Evolutionary conservation across 371 early-diverging fungal species (phyloP).

Genomic region (Gilbertella persicaria): DNA sequence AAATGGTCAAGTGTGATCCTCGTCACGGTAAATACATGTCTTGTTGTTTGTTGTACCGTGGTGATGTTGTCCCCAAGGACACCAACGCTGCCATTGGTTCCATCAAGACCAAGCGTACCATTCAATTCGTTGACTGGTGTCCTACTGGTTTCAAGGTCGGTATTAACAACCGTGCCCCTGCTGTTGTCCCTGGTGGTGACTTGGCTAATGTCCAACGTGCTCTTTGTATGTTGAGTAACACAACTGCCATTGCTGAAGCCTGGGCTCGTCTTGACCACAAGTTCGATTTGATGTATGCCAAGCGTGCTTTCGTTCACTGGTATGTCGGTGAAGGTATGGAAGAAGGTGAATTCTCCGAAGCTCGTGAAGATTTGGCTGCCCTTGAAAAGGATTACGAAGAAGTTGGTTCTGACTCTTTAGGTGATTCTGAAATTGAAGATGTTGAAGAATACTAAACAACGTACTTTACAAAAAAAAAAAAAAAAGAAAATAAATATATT

Average conservation of each 20-base stretch:
- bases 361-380: slow-evolving; percentile 98
- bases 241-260: slow-evolving; percentile 94
- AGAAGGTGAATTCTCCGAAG: slow-evolving; percentile 99
- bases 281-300: slow-evolving; percentile 95
- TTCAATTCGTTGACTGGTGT: slow-evolving; percentile 97
- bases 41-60: slow-evolving; percentile 92
- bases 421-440: slow-evolving; percentile 60
- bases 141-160: slow-evolving; percentile 98
- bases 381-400: slow-evolving; percentile 99
- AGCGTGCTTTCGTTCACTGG: slow-evolving; percentile 98
- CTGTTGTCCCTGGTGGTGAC: slow-evolving; percentile 86
- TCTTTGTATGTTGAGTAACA: slow-evolving; percentile 93
- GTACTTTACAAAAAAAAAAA: background rate
- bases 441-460: slow-evolving; percentile 35
- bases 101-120: slow-evolving; percentile 89
- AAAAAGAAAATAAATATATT: background rate
- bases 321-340: slow-evolving; percentile 93
- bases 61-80: slow-evolving; percentile 87
- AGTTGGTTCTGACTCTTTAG: slow-evolving; percentile 87
- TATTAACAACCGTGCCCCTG: slow-evolving; percentile 88
- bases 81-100: slow-evolving; percentile 86
- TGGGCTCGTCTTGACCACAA: slow-evolving; percentile 94
- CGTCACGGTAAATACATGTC: slow-evolving; percentile 96
- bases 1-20: slow-evolving; percentile 96
- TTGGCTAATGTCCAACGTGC: slow-evolving; percentile 90